These are phyloP conservation scores for Dendrothele bispora DNA, from an alignment of 768 basidiomycete species.

Conservation along the genomic window DNA sequence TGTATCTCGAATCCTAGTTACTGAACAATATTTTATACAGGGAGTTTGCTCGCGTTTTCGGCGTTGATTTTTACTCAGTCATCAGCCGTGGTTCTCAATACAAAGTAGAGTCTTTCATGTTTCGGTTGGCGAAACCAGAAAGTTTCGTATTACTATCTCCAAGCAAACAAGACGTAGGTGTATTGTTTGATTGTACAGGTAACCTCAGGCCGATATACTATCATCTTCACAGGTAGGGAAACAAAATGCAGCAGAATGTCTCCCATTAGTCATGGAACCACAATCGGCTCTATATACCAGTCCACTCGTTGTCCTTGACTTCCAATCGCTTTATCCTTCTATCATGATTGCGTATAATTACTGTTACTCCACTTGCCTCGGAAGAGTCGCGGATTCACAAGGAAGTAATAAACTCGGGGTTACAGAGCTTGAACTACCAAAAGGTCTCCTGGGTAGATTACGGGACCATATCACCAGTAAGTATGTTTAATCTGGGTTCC, in stretches of 20 bases:
- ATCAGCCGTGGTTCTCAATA: conserved; percentile 95
- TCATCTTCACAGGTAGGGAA: conserved; percentile 71
- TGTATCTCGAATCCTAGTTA: neutral
- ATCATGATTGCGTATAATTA: conserved; percentile 99
- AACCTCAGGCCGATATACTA: conserved; percentile 1
- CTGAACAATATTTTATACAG: conserved; percentile 37
- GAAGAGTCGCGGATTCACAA: conserved; percentile 83
- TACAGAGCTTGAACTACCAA: conserved; percentile 63
- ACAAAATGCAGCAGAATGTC: conserved; percentile 95
- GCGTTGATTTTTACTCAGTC: conserved; percentile 95
- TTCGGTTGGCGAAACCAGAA: conserved; percentile 95
- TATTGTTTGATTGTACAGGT: neutral
- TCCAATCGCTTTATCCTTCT: conserved; percentile 95
- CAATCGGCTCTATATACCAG: conserved; percentile 89
- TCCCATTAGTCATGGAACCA: conserved; percentile 95
- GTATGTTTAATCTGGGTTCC: conserved; percentile 20
- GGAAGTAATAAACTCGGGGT: conserved; percentile 89
- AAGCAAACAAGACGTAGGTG: conserved; percentile 74
- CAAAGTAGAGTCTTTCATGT: conserved; percentile 99
- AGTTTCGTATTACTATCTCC: conserved; percentile 90
- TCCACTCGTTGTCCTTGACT: conserved; percentile 92
- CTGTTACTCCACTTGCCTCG: conserved; percentile 95
- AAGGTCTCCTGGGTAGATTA: conserved; percentile 67
- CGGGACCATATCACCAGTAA: conserved; percentile 77
- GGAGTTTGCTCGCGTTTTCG: conserved; percentile 96